Conservation (phyloP, 345 rosid species). For the Hypericum perforatum region DNA sequence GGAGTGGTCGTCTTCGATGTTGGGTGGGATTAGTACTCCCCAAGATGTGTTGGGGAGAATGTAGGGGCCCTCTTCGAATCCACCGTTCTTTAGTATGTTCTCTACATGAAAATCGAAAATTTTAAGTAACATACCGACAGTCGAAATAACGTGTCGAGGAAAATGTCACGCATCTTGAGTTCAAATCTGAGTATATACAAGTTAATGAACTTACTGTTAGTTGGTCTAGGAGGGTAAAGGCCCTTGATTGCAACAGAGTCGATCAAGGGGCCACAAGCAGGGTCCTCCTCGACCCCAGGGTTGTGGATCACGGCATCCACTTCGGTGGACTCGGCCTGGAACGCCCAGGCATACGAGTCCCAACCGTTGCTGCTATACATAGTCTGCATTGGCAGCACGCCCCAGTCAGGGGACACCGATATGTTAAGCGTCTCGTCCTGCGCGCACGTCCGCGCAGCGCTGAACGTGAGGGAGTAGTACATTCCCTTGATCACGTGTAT, state of each 20-base stretch:
- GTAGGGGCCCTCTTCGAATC: conserved; percentile 1
- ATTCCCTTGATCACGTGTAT: conserved; percentile 32
- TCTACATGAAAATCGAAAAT: neutral
- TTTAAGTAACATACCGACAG: too few relatives aligned
- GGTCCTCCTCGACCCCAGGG: conserved; percentile 3
- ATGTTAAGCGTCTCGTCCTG: conserved; percentile 71
- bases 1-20: neutral
- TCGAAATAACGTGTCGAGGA: too few relatives aligned
- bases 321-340: conserved; percentile 29
- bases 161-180: neutral
- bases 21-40: too few relatives aligned
- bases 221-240: conserved; percentile 1
- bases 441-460: conserved; percentile 72
- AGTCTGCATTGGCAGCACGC: conserved; percentile 71
- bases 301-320: neutral
- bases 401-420: conserved; percentile 47
- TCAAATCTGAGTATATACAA: neutral
- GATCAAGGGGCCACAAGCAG: conserved; percentile 2
- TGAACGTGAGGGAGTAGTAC: conserved; percentile 57
- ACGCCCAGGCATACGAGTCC: conserved; percentile 81
- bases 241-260: conserved; percentile 1
- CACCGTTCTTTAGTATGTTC: conserved; percentile 1
- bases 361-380: conserved; percentile 77
- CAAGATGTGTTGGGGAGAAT: neutral
- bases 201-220: neutral